Percentiles rank a stretch among this genome's conserved stretches.
These are phyloP conservation scores for Taphrina sp. DNA, from an alignment of 1,139 yeast genomes.

Conservation along the genomic window DNA sequence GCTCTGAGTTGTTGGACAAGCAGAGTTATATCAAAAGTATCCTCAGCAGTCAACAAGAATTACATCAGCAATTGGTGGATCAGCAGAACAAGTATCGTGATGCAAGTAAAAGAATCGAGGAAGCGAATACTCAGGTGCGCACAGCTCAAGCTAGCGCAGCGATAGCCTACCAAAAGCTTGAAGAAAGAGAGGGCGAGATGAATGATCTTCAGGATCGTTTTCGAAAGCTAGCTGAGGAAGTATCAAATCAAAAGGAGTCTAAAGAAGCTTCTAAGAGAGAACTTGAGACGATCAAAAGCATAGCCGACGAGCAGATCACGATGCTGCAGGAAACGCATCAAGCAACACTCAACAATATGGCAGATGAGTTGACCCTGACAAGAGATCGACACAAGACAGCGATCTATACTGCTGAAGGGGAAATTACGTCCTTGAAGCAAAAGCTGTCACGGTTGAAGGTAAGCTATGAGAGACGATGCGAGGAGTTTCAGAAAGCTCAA, in stretches of 20 bases:
- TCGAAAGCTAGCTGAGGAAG: background rate
- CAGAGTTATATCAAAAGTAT: background rate
- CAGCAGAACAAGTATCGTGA: background rate
- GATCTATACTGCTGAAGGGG: background rate
- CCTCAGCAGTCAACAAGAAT: background rate
- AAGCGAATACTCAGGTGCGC: no score
- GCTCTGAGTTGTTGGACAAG: background rate
- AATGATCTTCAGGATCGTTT: background rate
- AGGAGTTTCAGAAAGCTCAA: slow-evolving; percentile 24
- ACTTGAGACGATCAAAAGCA: background rate
- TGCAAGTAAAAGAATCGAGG: background rate
- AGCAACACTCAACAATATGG: slow-evolving; percentile 1
- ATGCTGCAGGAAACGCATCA: slow-evolving; percentile 13
- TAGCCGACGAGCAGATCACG: slow-evolving; percentile 22
- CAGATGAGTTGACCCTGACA: slow-evolving; percentile 10
- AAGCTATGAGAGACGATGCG: slow-evolving; percentile 16
- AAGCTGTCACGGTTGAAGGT: background rate
- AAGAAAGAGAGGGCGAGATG: background rate
- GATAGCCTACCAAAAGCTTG: background rate
- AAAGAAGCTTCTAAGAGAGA: background rate
- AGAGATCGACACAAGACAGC: background rate
- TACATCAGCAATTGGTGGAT: background rate
- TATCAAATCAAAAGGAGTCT: background rate
- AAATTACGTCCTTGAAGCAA: slow-evolving; percentile 1
- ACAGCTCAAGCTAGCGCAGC: no score